Evolutionary conservation across 768 basidiomycete genomes (phyloP).

Genomic region (Candolleomyces efflorescens): DNA sequence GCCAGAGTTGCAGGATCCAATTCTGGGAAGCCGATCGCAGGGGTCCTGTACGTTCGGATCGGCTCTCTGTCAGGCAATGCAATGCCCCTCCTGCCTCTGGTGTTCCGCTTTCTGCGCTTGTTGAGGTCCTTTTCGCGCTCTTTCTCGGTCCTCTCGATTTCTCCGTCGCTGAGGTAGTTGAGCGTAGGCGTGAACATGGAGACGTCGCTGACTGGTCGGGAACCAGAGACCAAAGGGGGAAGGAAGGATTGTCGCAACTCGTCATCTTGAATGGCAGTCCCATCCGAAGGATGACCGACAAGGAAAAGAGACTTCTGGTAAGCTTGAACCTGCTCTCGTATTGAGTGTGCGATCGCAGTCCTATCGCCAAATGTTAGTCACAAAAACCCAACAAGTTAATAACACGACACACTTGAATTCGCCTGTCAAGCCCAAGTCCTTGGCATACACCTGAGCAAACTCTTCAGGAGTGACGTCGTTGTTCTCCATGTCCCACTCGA

Average conservation of each 20-base stretch:
- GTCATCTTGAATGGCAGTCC: conserved; percentile 76
- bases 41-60: conserved; percentile 86
- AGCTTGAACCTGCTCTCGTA: conserved; percentile 90
- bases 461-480: conserved; percentile 80
- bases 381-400: neutral
- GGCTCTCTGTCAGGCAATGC: conserved; percentile 91
- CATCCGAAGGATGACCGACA: conserved; percentile 82
- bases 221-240: conserved; percentile 67
- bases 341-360: conserved; percentile 92
- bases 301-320: conserved; percentile 92
- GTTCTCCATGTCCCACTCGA: conserved; percentile 96
- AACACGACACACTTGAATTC: conserved; percentile 77
- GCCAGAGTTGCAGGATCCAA: conserved; percentile 69
- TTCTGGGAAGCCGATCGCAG: conserved; percentile 81
- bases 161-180: conserved; percentile 82
- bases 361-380: conserved; percentile 34
- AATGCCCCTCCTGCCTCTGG: conserved; percentile 75
- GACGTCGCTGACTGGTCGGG: conserved; percentile 76
- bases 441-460: conserved; percentile 83
- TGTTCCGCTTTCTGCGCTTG: conserved; percentile 80
- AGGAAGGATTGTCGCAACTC: conserved; percentile 89
- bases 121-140: conserved; percentile 92
- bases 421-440: conserved; percentile 83
- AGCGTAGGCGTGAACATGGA: conserved; percentile 83
- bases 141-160: conserved; percentile 85